Evolutionary conservation across 2,329 filamentous ascomycete genomes (phyloP).

Genomic region (Dactylellina sp.): DNA sequence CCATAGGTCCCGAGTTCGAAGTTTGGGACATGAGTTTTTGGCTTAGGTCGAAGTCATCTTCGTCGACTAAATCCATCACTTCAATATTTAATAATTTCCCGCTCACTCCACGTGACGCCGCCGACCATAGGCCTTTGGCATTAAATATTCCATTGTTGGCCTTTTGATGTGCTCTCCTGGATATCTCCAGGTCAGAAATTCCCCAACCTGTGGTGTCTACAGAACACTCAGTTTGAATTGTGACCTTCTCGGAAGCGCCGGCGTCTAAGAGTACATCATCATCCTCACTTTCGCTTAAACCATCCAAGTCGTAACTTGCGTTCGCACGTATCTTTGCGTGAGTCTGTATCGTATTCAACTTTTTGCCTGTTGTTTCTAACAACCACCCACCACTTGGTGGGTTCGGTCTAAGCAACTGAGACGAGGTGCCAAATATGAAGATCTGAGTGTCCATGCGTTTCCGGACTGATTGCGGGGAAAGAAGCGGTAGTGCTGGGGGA

Average conservation of each 20-base stretch:
- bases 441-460: slow-evolving; percentile 40
- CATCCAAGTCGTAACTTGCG: slow-evolving; percentile 28
- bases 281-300: slow-evolving; percentile 16
- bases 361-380: slow-evolving; percentile 38
- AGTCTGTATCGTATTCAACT: slow-evolving; percentile 46
- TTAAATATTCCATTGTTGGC: neutral
- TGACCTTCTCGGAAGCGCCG: neutral
- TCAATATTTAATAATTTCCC: slow-evolving; percentile 30
- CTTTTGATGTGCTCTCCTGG: neutral
- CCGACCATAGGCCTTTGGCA: slow-evolving; percentile 28
- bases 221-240: slow-evolving; percentile 16
- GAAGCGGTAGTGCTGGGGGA: neutral
- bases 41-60: slow-evolving; percentile 45
- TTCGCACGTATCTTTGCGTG: slow-evolving; percentile 44
- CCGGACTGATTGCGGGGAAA: slow-evolving; percentile 36
- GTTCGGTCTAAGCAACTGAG: slow-evolving; percentile 28
- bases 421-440: slow-evolving; percentile 50
- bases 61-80: slow-evolving; percentile 46
- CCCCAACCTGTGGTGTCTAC: slow-evolving; percentile 45
- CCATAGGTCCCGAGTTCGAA: neutral
- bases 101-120: slow-evolving; percentile 24
- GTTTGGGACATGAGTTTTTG: slow-evolving; percentile 24
- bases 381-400: slow-evolving; percentile 39
- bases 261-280: neutral
- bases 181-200: slow-evolving; percentile 42